phyloP scores from a whole-genome alignment of 306 rosid genomes.

The Medicago ruthenica region DNA sequence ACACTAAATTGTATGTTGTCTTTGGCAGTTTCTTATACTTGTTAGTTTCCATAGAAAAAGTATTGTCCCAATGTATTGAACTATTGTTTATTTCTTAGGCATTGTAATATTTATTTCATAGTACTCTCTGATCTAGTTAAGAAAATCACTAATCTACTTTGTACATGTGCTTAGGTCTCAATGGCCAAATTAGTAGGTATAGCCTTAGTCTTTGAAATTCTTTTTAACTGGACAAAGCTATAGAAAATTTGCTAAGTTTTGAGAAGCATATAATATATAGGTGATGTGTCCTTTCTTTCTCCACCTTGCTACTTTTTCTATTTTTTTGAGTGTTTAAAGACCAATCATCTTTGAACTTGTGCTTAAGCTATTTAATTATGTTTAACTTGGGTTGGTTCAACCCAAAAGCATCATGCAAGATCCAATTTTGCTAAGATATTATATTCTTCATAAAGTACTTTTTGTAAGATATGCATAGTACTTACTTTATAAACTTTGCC shows the following conservation, averaged over 20 bases:
- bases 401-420: constrained; percentile 50
- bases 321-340: constrained; percentile 47
- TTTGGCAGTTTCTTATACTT: too few relatives aligned
- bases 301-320: constrained; percentile 41
- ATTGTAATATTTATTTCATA: not conserved
- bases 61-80: not conserved
- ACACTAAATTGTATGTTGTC: too few relatives aligned
- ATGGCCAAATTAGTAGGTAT: constrained; percentile 52
- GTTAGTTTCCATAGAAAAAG: not conserved
- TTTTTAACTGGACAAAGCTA: constrained; percentile 16
- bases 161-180: constrained; percentile 57
- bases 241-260: not conserved
- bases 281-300: constrained; percentile 11
- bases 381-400: constrained; percentile 44
- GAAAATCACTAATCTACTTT: constrained; percentile 31
- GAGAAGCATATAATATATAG: not conserved
- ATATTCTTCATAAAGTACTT: constrained; percentile 53
- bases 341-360: constrained; percentile 60
- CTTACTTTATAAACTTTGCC: constrained; percentile 38
- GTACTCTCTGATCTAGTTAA: constrained; percentile 5
- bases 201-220: constrained; percentile 9
- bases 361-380: constrained; percentile 47
- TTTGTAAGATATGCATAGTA: constrained; percentile 48
- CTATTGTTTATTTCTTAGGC: not conserved
- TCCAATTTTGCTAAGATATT: constrained; percentile 43